phyloP scores from a whole-genome alignment of 164 flowering plant species.

The Vitis amurensis region DNA sequence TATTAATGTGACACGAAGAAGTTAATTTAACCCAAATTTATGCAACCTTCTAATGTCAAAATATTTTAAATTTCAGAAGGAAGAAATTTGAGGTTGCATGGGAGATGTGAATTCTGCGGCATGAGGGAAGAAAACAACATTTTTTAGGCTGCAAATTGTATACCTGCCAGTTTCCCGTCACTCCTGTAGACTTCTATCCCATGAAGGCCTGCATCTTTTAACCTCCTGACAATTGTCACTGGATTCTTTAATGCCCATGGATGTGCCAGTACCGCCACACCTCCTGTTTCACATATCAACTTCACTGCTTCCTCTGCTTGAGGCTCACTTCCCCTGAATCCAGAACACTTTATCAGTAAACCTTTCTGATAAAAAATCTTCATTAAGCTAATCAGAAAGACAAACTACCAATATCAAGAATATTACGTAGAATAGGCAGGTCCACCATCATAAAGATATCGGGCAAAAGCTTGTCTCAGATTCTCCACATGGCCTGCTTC shows the following conservation, averaged over 20 bases:
- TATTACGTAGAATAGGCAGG: conserved; percentile 93
- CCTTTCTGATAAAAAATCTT: conserved; percentile 1
- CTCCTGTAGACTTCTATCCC: conserved; percentile 89
- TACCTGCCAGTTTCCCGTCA: conserved; percentile 86
- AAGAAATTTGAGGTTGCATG: too few relatives aligned
- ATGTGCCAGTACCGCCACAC: conserved; percentile 77
- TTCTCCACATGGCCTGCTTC: conserved; percentile 94
- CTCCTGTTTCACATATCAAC: conserved; percentile 74
- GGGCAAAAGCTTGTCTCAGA: conserved; percentile 81
- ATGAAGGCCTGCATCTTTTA: conserved; percentile 87
- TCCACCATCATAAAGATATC: conserved; percentile 90
- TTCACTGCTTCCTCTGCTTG: conserved; percentile 70
- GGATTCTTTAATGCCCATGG: conserved; percentile 95
- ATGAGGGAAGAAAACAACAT: background rate
- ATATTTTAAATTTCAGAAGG: too few relatives aligned
- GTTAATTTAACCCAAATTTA: too few relatives aligned
- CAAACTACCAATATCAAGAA: background rate
- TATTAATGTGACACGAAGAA: too few relatives aligned
- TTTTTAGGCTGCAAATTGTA: background rate
- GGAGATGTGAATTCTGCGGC: too few relatives aligned
- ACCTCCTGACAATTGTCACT: conserved; percentile 47
- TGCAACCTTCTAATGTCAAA: too few relatives aligned
- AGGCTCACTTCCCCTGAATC: conserved; percentile 81
- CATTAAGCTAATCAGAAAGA: background rate
- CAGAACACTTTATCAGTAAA: conserved; percentile 4